phyloP scores from a whole-genome alignment of 257 asterid species.

The Capsicum pubescens region DNA sequence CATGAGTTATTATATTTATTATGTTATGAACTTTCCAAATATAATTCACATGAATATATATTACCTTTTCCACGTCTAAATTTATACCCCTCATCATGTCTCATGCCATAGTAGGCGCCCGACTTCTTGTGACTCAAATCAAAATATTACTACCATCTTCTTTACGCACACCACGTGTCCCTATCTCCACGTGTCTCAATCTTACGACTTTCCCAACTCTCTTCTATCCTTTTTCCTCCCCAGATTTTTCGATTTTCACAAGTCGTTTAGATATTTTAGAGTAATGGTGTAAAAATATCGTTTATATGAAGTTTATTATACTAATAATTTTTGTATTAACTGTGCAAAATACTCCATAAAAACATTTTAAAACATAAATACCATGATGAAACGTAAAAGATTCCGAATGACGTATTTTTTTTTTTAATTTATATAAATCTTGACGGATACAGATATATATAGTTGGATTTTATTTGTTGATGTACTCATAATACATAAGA shows the following conservation, averaged over 20 bases:
- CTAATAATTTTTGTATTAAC: neutral
- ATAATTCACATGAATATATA: neutral
- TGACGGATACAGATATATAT: too few relatives aligned
- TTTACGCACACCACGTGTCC: neutral
- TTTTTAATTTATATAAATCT: too few relatives aligned
- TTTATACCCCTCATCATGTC: neutral
- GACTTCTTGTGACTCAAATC: conserved; percentile 27
- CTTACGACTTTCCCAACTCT: neutral
- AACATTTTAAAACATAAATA: too few relatives aligned
- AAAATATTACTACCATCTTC: neutral
- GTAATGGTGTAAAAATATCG: neutral
- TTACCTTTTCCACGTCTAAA: conserved; percentile 4
- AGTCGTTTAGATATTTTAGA: neutral
- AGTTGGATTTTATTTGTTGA: neutral
- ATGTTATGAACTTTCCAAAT: neutral
- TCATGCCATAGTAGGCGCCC: conserved; percentile 10
- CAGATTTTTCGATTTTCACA: neutral
- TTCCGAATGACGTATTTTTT: too few relatives aligned
- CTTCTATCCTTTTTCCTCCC: neutral
- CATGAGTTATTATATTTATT: conserved; percentile 21
- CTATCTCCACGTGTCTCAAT: neutral
- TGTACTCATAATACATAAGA: neutral
- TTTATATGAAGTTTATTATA: neutral
- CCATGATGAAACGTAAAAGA: too few relatives aligned
- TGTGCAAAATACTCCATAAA: neutral